Conservation (phyloP, 73 alveolate genomes). For the Tetrahymena malaccensis region DNA sequence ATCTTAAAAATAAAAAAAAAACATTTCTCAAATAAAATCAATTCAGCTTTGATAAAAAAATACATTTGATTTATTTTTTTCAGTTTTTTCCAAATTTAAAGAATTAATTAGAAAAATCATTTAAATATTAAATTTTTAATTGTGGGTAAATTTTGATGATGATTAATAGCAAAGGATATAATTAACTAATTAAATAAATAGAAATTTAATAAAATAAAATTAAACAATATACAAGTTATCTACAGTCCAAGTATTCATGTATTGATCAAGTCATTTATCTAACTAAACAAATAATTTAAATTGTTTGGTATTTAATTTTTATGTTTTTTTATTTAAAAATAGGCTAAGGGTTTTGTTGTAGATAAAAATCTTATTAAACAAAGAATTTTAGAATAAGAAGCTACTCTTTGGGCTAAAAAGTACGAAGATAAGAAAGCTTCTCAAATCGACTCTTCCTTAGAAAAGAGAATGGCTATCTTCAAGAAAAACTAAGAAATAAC, state of each 20-base stretch:
- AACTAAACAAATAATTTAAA: no score
- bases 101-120: not conserved
- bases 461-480: not conserved
- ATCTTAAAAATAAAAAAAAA: not conserved
- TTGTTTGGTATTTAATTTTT: no score
- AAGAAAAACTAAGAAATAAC: not conserved
- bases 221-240: not conserved
- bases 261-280: no score
- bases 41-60: not conserved
- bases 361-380: not conserved
- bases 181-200: no score
- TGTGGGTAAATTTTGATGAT: not conserved
- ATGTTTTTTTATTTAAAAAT: not conserved
- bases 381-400: not conserved
- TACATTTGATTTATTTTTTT: not conserved
- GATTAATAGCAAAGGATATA: not conserved
- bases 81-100: not conserved
- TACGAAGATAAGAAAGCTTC: not conserved
- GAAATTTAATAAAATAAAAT: no score
- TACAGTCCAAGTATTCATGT: not conserved
- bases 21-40: not conserved
- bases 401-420: not conserved
- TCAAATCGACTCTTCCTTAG: not conserved
- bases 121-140: not conserved
- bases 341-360: not conserved